These are phyloP conservation scores for Erythrobasidium yunnanense DNA, from an alignment of 768 basidiomycete species.

Conservation along the genomic window DNA sequence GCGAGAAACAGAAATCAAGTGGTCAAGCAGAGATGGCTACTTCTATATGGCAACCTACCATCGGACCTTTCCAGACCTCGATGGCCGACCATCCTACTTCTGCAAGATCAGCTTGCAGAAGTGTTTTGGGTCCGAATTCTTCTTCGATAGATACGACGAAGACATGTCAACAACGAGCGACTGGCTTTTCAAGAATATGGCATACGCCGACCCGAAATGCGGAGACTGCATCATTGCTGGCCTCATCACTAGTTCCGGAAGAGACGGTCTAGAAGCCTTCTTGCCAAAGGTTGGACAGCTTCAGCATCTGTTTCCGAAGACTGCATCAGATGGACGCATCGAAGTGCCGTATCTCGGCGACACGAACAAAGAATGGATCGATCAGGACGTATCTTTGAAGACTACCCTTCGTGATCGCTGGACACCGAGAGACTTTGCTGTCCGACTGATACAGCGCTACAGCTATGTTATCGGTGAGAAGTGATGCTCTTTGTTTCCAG, in stretches of 20 bases:
- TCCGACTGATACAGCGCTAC: slow-evolving; percentile 10
- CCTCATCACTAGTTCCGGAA: slow-evolving; percentile 33
- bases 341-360: slow-evolving; percentile 2
- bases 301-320: not conserved
- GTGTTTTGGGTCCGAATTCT: slow-evolving; percentile 34
- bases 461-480: not conserved
- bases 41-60: slow-evolving; percentile 35
- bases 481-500: not conserved
- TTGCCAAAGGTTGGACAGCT: not conserved
- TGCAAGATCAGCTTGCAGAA: slow-evolving; percentile 33
- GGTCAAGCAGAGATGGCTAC: slow-evolving; percentile 41
- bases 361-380: not conserved
- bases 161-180: slow-evolving; percentile 29
- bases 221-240: slow-evolving; percentile 44
- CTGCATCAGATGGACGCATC: not conserved
- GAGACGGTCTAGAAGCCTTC: not conserved
- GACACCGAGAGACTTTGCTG: not conserved
- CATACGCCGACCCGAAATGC: slow-evolving; percentile 40
- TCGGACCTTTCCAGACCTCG: not conserved
- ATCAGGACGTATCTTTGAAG: not conserved
- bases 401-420: not conserved
- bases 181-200: slow-evolving; percentile 42
- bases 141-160: not conserved
- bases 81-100: not conserved
- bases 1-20: slow-evolving; percentile 2